Evolutionary conservation across 176 grass and related monocot genomes (phyloP), one percentile per base, ranked within the genome.

Genomic region (Triticum turgidum): DNA sequence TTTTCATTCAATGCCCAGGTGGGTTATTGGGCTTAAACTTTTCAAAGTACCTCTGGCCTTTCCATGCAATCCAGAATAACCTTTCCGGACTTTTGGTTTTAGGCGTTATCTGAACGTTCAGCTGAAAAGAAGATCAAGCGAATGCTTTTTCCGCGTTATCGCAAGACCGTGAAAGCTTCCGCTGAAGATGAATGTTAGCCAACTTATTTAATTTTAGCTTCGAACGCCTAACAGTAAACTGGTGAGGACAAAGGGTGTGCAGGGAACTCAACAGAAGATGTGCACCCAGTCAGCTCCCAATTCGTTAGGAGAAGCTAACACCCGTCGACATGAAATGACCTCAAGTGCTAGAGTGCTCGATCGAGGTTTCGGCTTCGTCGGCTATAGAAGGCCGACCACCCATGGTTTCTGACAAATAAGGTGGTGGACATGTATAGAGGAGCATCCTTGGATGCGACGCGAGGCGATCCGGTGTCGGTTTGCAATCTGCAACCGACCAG

Each of bases 71-170:
- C 9, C 51, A 77, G 37, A 84, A 54, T 38, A 82, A 62, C 82
- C 42, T 61, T 69, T 82, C 63, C 15, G 14, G 58, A 39, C 20
- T 20, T 72, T 77, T 91, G 66, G 77, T 77, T 86, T 65, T 85
- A 99, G 97, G 94, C 89, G 11, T 84, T 85, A 3, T 94, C 90
- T 54, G 92, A 94, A 88, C 95, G 86, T 76, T 90, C 92, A 32
- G 94, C 94, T 64, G 90, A 96, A 87, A 96, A 92, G 85, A 99
- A 99, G 87, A 99, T 96, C 73, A 96, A 86, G 34, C 79, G 92
- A 65, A 96, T 99, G 94, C 89, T 96, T 91, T 99, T 93, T 35
- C 86, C 90, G 0, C 87, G 87, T 9, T 81, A 83, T 39, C 88
- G 86, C 11, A 99, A 99, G 85, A 77, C 34, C 2, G 22, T 61